Conservation (phyloP, 2,329 filamentous ascomycete genomes). For the Pestalotiopsis sp. region DNA sequence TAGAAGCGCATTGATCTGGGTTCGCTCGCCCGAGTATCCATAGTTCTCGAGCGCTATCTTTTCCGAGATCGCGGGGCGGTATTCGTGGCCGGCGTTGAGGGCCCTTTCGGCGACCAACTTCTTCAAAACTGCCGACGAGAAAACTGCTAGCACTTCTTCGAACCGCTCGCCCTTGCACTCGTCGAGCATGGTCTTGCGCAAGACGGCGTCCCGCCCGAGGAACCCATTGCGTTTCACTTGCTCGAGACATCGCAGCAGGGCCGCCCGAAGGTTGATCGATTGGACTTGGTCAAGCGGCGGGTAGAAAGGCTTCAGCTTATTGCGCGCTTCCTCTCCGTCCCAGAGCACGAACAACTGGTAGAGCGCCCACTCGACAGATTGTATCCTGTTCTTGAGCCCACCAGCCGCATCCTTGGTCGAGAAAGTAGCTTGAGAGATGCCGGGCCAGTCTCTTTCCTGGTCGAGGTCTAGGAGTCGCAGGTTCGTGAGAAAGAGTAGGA, state of each 20-base stretch:
- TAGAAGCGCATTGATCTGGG: conserved; percentile 65
- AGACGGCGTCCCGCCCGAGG: conserved; percentile 75
- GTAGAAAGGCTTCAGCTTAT: conserved; percentile 87
- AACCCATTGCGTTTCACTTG: conserved; percentile 86
- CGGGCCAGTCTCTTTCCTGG: conserved; percentile 76
- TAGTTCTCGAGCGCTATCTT: conserved; percentile 61
- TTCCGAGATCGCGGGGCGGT: conserved; percentile 53
- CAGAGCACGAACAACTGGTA: conserved; percentile 85
- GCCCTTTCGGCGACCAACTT: conserved; percentile 58
- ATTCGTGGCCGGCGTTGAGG: conserved; percentile 36
- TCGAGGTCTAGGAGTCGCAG: conserved; percentile 83
- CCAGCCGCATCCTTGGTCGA: conserved; percentile 65
- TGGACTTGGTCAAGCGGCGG: conserved; percentile 89
- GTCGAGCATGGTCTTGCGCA: conserved; percentile 95
- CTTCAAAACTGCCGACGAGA: conserved; percentile 82
- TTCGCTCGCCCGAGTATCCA: conserved; percentile 58
- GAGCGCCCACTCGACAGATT: conserved; percentile 87
- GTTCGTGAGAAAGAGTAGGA: conserved; percentile 78
- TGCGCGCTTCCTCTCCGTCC: conserved; percentile 75
- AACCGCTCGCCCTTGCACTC: conserved; percentile 92
- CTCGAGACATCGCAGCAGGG: conserved; percentile 79
- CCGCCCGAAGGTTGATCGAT: conserved; percentile 85
- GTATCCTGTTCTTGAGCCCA: conserved; percentile 81
- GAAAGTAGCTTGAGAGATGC: conserved; percentile 72
- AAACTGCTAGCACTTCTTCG: conserved; percentile 81